Conservation (phyloP, 2,329 filamentous ascomycete genomes). For the Chrysoporthe deuterocubensis region DNA sequence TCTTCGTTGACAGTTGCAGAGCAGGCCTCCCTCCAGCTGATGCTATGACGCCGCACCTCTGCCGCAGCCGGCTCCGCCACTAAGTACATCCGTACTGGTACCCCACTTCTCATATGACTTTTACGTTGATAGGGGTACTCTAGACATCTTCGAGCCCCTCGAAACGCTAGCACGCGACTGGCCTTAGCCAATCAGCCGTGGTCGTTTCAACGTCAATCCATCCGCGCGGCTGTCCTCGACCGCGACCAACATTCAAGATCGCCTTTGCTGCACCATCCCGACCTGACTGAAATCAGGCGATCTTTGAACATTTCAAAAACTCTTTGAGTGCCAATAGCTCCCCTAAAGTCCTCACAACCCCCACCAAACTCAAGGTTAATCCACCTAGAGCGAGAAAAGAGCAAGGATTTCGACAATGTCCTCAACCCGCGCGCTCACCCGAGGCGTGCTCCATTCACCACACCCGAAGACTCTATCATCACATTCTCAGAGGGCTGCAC, state of each 20-base stretch:
- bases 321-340: neutral
- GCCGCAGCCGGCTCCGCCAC: conserved; percentile 22
- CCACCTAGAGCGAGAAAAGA: neutral
- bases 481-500: neutral
- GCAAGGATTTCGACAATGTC: conserved; percentile 5
- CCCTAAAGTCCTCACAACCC: neutral
- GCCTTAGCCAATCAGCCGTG: conserved; percentile 4
- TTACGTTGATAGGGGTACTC: neutral
- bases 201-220: conserved; percentile 9
- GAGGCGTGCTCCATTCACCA: conserved; percentile 7
- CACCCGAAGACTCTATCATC: neutral
- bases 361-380: neutral
- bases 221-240: conserved; percentile 2
- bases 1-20: conserved; percentile 11
- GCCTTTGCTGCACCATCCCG: neutral
- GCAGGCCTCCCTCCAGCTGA: conserved; percentile 17
- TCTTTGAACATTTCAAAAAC: neutral
- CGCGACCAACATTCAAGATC: neutral
- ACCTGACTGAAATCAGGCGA: neutral
- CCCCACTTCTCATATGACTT: neutral
- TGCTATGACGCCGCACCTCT: conserved; percentile 27
- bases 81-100: conserved; percentile 17
- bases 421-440: conserved; percentile 6
- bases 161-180: conserved; percentile 5
- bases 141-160: neutral